Percentiles rank a stretch among this genome's conserved stretches.
Evolutionary conservation across 2,329 filamentous ascomycete species (phyloP).

Genomic region (Hypoxylon sp.): DNA sequence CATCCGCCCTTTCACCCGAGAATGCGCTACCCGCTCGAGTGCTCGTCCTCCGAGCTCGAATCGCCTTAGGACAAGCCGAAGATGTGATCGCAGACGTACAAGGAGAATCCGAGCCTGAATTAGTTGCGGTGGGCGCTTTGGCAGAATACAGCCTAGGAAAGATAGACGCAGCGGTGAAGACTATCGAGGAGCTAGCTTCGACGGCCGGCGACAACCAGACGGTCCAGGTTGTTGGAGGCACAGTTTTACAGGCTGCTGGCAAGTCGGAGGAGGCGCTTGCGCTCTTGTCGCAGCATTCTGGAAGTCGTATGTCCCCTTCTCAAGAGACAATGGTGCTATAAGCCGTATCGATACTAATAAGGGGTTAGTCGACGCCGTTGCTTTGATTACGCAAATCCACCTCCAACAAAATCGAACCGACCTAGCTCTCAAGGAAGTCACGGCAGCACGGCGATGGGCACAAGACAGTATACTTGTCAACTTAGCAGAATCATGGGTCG

Average conservation of each 20-base stretch:
- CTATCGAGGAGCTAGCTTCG: conserved; percentile 77
- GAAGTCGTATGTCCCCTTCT: conserved; percentile 75
- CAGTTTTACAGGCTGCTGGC: conserved; percentile 82
- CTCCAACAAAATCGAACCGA: conserved; percentile 92
- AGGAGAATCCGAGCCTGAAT: conserved; percentile 76
- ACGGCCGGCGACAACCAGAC: conserved; percentile 79
- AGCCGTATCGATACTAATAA: conserved; percentile 40
- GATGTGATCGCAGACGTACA: conserved; percentile 79
- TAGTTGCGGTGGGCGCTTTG: conserved; percentile 82
- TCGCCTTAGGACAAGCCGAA: conserved; percentile 84
- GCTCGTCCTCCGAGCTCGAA: conserved; percentile 84
- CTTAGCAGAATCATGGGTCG: conserved; percentile 95
- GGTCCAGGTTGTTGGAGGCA: conserved; percentile 87
- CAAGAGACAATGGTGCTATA: conserved; percentile 1
- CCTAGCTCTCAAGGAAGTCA: conserved; percentile 90
- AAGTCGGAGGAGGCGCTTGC: conserved; percentile 88
- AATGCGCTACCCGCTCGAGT: conserved; percentile 84
- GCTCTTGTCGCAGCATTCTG: conserved; percentile 85
- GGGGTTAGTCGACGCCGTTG: conserved; percentile 79
- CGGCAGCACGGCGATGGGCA: conserved; percentile 89
- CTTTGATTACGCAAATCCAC: conserved; percentile 92
- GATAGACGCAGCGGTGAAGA: conserved; percentile 72
- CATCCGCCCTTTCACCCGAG: conserved; percentile 80
- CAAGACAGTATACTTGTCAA: conserved; percentile 96
- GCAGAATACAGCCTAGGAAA: conserved; percentile 77